Percentiles rank a stretch among this genome's conserved stretches.
These are phyloP conservation scores for Hypericum androsaemum DNA, from an alignment of 345 rosid genomes.

Conservation along the genomic window DNA sequence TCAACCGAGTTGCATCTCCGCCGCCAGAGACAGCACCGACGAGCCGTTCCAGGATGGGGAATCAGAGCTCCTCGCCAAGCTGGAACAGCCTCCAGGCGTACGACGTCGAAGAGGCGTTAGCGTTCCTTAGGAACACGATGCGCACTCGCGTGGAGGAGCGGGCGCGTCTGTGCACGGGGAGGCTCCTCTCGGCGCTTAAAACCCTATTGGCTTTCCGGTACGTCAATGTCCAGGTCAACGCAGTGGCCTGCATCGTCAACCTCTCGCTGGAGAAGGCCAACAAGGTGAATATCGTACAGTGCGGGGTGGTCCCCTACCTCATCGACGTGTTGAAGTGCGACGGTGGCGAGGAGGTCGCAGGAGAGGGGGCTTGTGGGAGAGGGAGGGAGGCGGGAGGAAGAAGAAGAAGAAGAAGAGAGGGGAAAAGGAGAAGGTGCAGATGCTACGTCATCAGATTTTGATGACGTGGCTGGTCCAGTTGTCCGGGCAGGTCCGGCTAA, in stretches of 20 bases:
- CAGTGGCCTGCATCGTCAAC: conserved; percentile 68
- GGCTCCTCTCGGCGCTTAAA: conserved; percentile 40
- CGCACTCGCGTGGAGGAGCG: conserved; percentile 41
- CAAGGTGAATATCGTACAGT: conserved; percentile 71
- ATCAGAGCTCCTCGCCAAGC: conserved; percentile 37
- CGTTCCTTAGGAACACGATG: conserved; percentile 43
- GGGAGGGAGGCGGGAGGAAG: too few relatives aligned
- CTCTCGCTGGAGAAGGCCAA: conserved; percentile 57
- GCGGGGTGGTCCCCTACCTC: conserved; percentile 64
- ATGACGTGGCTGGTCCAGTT: too few relatives aligned
- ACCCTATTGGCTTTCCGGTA: conserved; percentile 46
- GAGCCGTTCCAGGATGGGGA: conserved; percentile 32
- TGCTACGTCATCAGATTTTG: too few relatives aligned
- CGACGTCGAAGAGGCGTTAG: conserved; percentile 53
- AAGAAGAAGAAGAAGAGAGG: too few relatives aligned
- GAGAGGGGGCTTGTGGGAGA: too few relatives aligned
- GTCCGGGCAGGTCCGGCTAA: too few relatives aligned
- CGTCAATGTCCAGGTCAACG: conserved; percentile 52
- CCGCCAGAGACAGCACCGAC: conserved; percentile 39
- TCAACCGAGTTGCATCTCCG: conserved; percentile 50
- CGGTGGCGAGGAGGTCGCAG: too few relatives aligned
- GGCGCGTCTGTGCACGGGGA: conserved; percentile 39
- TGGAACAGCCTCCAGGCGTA: conserved; percentile 36
- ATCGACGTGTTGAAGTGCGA: conserved; percentile 63
- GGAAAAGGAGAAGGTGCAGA: too few relatives aligned